Base-by-base conservation (phyloP, 495 filamentous ascomycete species). In the Rhypophila decipiens region DNA sequence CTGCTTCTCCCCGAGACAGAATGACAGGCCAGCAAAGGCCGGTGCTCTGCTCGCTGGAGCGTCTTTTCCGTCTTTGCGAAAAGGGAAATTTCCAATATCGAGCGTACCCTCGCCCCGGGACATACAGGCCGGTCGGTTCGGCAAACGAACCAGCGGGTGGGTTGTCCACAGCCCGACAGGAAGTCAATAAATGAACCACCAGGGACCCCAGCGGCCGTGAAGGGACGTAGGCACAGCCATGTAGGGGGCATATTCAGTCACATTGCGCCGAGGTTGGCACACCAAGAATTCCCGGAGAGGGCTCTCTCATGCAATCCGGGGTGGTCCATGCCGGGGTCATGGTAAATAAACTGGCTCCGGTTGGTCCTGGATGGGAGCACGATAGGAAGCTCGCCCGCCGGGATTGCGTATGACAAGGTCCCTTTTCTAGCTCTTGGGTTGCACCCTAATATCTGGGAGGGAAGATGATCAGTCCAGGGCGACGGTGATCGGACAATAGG, bases 51-150 rank as follows among this genome's bases (percentile, higher is more conserved):
- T 4, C 20, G 13, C 19, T n/a, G 47, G 50, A 53, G 18, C 29
- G 12, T 31, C 44, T 33, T 39, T 51, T 49, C 58, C 60, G 50
- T 50, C 37, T 13, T 53, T 47, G 39, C 52, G 50, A 42, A 57
- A 47, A 43, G 52, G 31, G 44, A 48, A 50, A 29, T 23, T 23
- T 20, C 20, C 45, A 56, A 60, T 50, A 47, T 59, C 20, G 22
- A 42, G 21, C 23, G 40, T 12, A 24, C 39, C 15, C 20, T 42
- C 19, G 20, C 19, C 21, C 38, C 38, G 27, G 46, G 39, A 29
- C 17, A 44, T 24, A 38, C 9, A 31, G 17, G 24, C 24, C 40
- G 37, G n/a, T n/a, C n/a, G n/a, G n/a, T n/a, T 35, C 47, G 39
- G 50, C 42, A 33, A 34, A 22, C 33, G 43, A 50, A 35, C 40